A percentile compares a stretch with the other conserved stretches of the same genome.
Conservation (phyloP, 108 stramenopile genomes). For the Skeletonema tropicum region DNA sequence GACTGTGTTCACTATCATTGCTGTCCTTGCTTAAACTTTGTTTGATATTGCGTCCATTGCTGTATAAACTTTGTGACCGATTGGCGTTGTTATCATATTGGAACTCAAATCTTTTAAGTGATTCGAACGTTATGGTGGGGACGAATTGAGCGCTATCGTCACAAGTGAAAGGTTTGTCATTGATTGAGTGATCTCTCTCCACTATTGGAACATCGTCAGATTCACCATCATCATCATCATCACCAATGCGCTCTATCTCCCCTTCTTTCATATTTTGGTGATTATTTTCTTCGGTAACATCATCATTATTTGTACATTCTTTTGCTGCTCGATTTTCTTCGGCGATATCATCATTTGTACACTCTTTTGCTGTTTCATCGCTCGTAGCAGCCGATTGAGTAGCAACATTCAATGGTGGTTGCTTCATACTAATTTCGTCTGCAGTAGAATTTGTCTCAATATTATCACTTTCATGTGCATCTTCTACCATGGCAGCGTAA, state of each 20-base stretch:
- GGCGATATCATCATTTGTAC: neutral
- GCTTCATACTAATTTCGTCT: neutral
- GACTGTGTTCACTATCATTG: conserved; percentile 13
- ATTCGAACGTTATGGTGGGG: conserved; percentile 2
- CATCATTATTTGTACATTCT: neutral
- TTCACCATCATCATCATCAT: conserved; percentile 2
- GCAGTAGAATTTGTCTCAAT: neutral
- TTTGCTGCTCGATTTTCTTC: neutral
- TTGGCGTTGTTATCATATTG: neutral
- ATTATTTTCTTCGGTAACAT: neutral
- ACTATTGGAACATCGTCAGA: neutral
- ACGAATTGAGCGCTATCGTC: neutral
- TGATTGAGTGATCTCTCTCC: neutral
- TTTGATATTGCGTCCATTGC: neutral
- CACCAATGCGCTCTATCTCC: neutral
- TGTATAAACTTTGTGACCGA: neutral
- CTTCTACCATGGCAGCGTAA: neutral
- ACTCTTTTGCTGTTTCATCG: neutral
- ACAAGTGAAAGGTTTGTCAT: neutral
- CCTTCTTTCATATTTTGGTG: neutral
- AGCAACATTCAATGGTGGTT: neutral
- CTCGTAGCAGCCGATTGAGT: neutral
- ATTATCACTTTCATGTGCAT: neutral
- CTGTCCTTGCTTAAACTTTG: conserved; percentile 8
- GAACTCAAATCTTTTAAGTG: neutral